Conservation (phyloP, 345 rosid genomes). For the Turnera subulata region DNA sequence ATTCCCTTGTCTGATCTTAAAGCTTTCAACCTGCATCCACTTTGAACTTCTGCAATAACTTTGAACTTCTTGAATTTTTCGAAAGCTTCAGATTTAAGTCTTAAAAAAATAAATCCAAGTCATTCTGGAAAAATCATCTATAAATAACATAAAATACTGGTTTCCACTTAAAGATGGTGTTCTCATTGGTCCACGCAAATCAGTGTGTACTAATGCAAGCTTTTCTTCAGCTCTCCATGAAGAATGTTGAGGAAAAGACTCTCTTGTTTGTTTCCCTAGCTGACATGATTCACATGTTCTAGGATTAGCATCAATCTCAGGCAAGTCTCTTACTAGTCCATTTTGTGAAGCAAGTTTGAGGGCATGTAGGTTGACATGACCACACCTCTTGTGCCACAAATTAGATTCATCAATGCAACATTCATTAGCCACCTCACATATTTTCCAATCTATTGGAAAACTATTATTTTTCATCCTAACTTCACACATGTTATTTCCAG, state of each 20-base stretch:
- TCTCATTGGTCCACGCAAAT: neutral
- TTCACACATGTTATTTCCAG: too few species aligned
- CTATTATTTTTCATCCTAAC: too few species aligned
- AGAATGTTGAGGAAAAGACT: neutral
- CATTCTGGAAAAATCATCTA: neutral
- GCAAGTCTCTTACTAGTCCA: neutral
- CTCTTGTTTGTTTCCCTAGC: neutral
- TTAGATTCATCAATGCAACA: neutral
- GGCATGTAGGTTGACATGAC: neutral
- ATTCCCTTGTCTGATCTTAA: neutral
- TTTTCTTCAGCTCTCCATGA: neutral
- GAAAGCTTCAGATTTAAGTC: neutral
- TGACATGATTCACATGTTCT: neutral
- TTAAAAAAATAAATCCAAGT: neutral
- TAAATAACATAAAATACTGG: neutral
- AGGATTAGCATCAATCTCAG: neutral
- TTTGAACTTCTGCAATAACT: neutral
- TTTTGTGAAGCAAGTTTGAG: neutral
- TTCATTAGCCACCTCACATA: neutral
- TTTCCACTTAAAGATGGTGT: neutral
- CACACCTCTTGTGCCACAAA: slow-evolving; percentile 7
- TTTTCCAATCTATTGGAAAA: neutral
- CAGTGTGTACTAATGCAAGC: neutral
- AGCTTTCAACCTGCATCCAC: neutral
- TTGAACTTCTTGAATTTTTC: neutral